phyloP scores from a whole-genome alignment of 2,329 filamentous ascomycete species.

The Rutstroemia sp. region DNA sequence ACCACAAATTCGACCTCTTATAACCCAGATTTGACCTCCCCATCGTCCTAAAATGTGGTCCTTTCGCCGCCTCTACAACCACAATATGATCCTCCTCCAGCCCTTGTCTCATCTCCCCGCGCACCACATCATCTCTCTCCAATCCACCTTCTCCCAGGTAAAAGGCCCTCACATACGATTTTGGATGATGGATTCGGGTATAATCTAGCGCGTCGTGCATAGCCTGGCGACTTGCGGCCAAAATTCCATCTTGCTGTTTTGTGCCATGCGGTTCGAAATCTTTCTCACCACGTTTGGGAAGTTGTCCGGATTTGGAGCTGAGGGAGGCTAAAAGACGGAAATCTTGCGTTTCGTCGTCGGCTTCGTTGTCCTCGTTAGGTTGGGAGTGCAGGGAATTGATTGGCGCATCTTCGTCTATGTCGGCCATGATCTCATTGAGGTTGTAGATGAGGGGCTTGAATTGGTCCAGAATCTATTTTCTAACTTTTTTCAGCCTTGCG shows the following conservation, averaged over 20 bases:
- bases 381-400: conserved; percentile 17
- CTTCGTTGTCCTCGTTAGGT: conserved; percentile 45
- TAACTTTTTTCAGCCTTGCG: no score
- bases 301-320: conserved; percentile 44
- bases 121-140: conserved; percentile 41
- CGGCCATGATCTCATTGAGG: conserved; percentile 19
- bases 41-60: conserved; percentile 67
- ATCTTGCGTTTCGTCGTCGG: conserved; percentile 78
- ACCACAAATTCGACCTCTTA: conserved; percentile 62
- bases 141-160: conserved; percentile 54
- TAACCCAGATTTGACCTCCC: conserved; percentile 55
- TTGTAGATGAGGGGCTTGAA: neutral
- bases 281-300: conserved; percentile 89
- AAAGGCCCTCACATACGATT: conserved; percentile 59
- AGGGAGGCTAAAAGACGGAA: conserved; percentile 64
- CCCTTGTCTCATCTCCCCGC: conserved; percentile 62
- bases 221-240: conserved; percentile 74
- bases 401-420: conserved; percentile 29
- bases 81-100: conserved; percentile 49
- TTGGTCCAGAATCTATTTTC: no score
- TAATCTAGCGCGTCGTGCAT: conserved; percentile 83
- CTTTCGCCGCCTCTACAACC: conserved; percentile 63
- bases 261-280: conserved; percentile 95
- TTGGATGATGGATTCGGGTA: conserved; percentile 65
- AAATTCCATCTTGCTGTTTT: conserved; percentile 65